A percentile compares a stretch with the other conserved stretches of the same genome.
These are phyloP conservation scores for Aristolochia contorta DNA, from an alignment of 164 flowering plant species.

Conservation along the genomic window DNA sequence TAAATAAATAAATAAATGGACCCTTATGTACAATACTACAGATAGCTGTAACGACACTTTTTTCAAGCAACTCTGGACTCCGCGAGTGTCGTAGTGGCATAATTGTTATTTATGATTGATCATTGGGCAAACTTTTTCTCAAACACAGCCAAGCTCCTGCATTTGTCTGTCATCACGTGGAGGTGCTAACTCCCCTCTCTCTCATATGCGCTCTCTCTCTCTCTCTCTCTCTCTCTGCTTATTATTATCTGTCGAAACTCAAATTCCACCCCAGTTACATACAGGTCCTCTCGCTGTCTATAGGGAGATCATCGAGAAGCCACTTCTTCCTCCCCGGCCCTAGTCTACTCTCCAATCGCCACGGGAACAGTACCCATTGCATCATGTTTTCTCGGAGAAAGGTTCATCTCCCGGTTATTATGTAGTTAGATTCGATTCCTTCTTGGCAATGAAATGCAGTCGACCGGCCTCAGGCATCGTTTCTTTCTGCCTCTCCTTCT, in stretches of 20 bases:
- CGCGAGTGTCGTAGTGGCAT: neutral
- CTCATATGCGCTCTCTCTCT: neutral
- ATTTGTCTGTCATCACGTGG: constrained; percentile 9
- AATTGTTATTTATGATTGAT: neutral
- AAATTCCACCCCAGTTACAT: too few species aligned
- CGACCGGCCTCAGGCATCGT: constrained; percentile 4
- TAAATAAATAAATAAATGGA: too few species aligned
- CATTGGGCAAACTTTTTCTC: neutral
- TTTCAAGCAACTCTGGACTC: too few species aligned
- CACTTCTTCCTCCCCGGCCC: too few species aligned
- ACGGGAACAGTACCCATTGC: too few species aligned
- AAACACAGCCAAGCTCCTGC: neutral
- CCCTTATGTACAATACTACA: too few species aligned
- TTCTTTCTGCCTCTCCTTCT: constrained; percentile 1
- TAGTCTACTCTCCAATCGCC: too few species aligned
- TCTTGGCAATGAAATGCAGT: neutral
- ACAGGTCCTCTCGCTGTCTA: too few species aligned
- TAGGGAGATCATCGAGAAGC: too few species aligned
- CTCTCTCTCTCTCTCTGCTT: constrained; percentile 2
- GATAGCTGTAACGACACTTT: too few species aligned
- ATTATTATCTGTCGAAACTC: neutral
- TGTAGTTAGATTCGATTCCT: neutral
- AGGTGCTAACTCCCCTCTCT: neutral
- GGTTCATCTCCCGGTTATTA: too few species aligned
- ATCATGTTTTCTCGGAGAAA: too few species aligned